Percentiles rank a stretch among this genome's conserved stretches.
Conservation (phyloP, 2,329 filamentous ascomycete species). For the Colletotrichum musicola region DNA sequence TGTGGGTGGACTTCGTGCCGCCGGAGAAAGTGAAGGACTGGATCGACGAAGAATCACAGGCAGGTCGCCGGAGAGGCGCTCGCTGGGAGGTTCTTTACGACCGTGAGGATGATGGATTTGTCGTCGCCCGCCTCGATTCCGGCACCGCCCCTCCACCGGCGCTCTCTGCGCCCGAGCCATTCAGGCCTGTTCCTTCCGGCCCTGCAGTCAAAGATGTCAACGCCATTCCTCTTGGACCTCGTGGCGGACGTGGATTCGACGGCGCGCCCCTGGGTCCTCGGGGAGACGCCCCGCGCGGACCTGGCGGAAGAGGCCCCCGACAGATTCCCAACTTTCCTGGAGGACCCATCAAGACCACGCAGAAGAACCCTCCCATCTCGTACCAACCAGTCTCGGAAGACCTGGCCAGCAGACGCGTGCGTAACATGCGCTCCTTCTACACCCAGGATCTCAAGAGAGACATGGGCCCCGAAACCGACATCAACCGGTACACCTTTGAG, state of each 20-base stretch:
- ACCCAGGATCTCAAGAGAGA: constrained; percentile 55
- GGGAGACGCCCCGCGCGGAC: constrained; percentile 49
- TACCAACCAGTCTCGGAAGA: constrained; percentile 73
- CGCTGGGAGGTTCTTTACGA: constrained; percentile 83
- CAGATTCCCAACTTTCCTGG: constrained; percentile 40
- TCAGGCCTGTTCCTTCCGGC: constrained; percentile 28
- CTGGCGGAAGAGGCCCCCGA: constrained; percentile 41
- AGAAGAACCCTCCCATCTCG: constrained; percentile 55
- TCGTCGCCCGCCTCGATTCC: constrained; percentile 65
- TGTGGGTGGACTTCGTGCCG: constrained; percentile 93
- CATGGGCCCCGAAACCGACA: constrained; percentile 60
- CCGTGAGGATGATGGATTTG: constrained; percentile 63
- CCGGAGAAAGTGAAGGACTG: constrained; percentile 78
- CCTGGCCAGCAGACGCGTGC: constrained; percentile 74
- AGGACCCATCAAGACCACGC: constrained; percentile 52
- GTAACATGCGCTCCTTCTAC: constrained; percentile 65
- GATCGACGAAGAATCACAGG: constrained; percentile 75
- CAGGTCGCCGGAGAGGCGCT: constrained; percentile 56
- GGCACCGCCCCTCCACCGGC: constrained; percentile 30
- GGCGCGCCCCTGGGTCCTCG: constrained; percentile 53
- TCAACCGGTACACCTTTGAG: constrained; percentile 81
- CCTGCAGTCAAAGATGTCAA: constrained; percentile 45
- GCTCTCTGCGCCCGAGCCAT: constrained; percentile 32
- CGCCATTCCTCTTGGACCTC: constrained; percentile 53
- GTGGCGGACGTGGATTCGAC: constrained; percentile 32